Conservation (phyloP, 2,329 filamentous ascomycete genomes). For the Stagonosporopsis tanaceti region DNA sequence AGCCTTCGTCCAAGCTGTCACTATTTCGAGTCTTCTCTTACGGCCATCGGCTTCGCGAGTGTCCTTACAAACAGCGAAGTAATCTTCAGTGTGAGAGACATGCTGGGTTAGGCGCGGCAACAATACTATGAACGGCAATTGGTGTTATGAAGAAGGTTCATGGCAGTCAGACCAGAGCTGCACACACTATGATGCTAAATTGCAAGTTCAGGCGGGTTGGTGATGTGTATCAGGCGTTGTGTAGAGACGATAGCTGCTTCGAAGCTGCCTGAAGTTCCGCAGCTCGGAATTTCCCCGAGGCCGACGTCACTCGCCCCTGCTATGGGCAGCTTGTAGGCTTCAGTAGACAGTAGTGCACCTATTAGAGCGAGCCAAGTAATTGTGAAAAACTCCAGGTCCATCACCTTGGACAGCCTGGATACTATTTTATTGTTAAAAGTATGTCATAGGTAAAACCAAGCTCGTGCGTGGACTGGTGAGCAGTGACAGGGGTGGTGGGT, state of each 20-base stretch:
- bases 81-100: constrained; percentile 73
- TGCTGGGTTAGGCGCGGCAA: constrained; percentile 41
- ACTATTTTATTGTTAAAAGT: background rate
- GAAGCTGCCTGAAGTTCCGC: constrained; percentile 32
- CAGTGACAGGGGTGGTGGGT: constrained; percentile 13
- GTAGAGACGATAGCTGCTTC: constrained; percentile 19
- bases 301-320: constrained; percentile 28
- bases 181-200: background rate
- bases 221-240: constrained; percentile 3
- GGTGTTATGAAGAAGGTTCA: constrained; percentile 12
- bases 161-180: constrained; percentile 3
- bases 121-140: constrained; percentile 15
- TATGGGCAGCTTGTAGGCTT: constrained; percentile 4
- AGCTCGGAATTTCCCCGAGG: constrained; percentile 29
- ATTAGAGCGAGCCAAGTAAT: background rate
- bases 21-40: constrained; percentile 46
- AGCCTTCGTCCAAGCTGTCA: background rate
- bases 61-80: constrained; percentile 71
- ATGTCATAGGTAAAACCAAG: constrained; percentile 4
- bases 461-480: constrained; percentile 7
- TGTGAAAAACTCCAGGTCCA: background rate
- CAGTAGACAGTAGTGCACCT: background rate
- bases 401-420: background rate
- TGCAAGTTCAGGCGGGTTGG: background rate
- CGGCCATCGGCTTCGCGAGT: constrained; percentile 72